Conservation (phyloP, 441 rosid genomes). For the Geranium incanum region DNA sequence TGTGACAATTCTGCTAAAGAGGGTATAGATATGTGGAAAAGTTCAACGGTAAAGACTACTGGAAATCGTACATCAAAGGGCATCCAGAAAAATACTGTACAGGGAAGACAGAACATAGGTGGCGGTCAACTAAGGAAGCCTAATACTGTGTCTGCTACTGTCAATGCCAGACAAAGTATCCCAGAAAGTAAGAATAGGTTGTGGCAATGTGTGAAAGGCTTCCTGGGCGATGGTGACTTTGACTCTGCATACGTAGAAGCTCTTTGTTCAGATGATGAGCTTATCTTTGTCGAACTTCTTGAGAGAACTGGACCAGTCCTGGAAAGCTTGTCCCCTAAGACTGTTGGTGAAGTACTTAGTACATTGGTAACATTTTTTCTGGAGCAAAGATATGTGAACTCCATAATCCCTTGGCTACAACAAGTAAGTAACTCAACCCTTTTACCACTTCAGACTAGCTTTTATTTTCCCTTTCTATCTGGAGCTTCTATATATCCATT, state of each 20-base stretch:
- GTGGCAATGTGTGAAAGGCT: slow-evolving; percentile 50
- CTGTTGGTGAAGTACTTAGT: slow-evolving; percentile 52
- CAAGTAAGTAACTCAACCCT: slow-evolving; percentile 48
- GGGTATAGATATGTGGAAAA: slow-evolving; percentile 37
- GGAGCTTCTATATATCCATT: neutral
- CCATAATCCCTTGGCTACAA: slow-evolving; percentile 78
- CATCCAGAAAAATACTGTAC: slow-evolving; percentile 36
- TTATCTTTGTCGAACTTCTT: slow-evolving; percentile 63
- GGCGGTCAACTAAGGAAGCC: slow-evolving; percentile 29
- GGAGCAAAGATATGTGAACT: slow-evolving; percentile 54
- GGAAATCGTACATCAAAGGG: slow-evolving; percentile 39
- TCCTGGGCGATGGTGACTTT: slow-evolving; percentile 54
- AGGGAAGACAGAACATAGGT: slow-evolving; percentile 29
- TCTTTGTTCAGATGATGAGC: slow-evolving; percentile 55
- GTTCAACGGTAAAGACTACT: slow-evolving; percentile 29
- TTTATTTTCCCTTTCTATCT: neutral
- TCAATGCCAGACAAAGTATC: slow-evolving; percentile 32
- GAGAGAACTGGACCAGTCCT: slow-evolving; percentile 80
- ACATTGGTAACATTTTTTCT: slow-evolving; percentile 51
- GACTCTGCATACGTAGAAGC: slow-evolving; percentile 81
- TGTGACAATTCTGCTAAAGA: slow-evolving; percentile 34
- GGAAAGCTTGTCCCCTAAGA: slow-evolving; percentile 57
- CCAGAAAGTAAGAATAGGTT: slow-evolving; percentile 33
- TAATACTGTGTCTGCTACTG: slow-evolving; percentile 17
- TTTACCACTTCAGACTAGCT: slow-evolving; percentile 12